Base-by-base conservation (phyloP, 2,329 filamentous ascomycete species). In the Sporothrix phasma region DNA sequence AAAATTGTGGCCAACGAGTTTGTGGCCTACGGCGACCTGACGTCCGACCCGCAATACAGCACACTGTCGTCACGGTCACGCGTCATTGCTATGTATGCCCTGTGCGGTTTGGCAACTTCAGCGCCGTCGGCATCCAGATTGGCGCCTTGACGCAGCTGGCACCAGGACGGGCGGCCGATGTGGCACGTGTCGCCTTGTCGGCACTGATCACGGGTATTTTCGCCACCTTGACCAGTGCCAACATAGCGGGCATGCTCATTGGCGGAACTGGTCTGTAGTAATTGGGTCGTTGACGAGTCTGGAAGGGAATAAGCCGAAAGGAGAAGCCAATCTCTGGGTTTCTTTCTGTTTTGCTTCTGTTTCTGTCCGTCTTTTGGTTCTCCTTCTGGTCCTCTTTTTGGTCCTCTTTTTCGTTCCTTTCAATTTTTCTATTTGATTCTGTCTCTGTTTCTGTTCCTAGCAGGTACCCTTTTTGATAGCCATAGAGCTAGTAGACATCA, bases 1-100 rank as follows among this genome's bases (percentile, higher is more conserved):
- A 96, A 97, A 78, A 80, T 96, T 70, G 86, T 97, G 72, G 87
- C 87, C 72, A 95, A 94, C 78, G 90, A 94, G 76, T 94, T 88
- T 76, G 85, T 87, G 59, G 90, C 89, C 19, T 72, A 71, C 75
- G 74, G 75, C 43, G 72, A 72, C 17, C 79, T 88, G 2, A 79
- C 80, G 66, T 77, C 72, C 15, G 72, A 80, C 0, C 71, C 76
- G 1, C 73, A 74, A 0, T 92, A 88, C 73, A 75, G 76, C 62
- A 68, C 73, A 31, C 80, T 96, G 66, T 85, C 84, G 34, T 77
- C 83, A 17, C 89, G 91, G 62, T 90, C 90, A 26, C 81, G 81
- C 53, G 82, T 96, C 68, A 95, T 96, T 71, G 89, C 88, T 53
- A 95, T 90, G 60, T 96, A 96, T 72, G 89, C 89, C 22, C 83